phyloP scores from a whole-genome alignment of 1,284 basidiomycete species.

The Pisolithus thermaeus region DNA sequence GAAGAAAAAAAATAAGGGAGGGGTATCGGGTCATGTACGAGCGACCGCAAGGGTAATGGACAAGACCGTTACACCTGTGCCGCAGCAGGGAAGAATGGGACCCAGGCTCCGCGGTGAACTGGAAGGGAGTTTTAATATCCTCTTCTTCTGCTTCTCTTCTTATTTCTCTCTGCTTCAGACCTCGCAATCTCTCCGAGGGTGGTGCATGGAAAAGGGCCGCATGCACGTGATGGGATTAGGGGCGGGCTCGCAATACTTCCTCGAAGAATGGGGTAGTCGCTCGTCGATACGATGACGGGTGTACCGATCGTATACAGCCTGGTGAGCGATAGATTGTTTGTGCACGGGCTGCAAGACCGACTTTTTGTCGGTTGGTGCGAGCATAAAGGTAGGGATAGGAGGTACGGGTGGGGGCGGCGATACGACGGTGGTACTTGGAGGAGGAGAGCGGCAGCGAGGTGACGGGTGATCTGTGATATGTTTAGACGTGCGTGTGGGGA shows the following conservation, averaged over 20 bases:
- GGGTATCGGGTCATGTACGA: background rate
- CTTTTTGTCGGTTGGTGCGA: conserved; percentile 10
- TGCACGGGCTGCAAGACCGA: conserved; percentile 5
- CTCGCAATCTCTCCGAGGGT: conserved; percentile 5
- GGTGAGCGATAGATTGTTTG: conserved; percentile 1
- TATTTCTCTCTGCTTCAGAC: conserved; percentile 8
- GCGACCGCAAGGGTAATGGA: background rate
- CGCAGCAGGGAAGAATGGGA: background rate
- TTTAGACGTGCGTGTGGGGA: conserved; percentile 8
- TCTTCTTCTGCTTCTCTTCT: background rate
- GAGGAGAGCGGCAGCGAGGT: conserved; percentile 24
- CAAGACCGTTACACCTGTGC: conserved; percentile 6
- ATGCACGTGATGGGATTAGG: conserved; percentile 15
- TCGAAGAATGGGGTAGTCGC: background rate
- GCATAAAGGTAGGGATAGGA: conserved; percentile 23
- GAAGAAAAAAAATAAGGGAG: background rate
- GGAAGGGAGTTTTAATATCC: background rate
- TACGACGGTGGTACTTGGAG: conserved; percentile 16
- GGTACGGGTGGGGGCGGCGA: conserved; percentile 30
- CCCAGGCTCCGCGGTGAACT: background rate
- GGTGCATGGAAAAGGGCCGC: conserved; percentile 18
- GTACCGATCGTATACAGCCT: conserved; percentile 9
- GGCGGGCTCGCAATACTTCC: conserved; percentile 8
- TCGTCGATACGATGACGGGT: conserved; percentile 4
- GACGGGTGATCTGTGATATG: conserved; percentile 7